Evolutionary conservation across 129 eudicot genomes (phyloP).

Genomic region (Saposhnikovia divaricata): DNA sequence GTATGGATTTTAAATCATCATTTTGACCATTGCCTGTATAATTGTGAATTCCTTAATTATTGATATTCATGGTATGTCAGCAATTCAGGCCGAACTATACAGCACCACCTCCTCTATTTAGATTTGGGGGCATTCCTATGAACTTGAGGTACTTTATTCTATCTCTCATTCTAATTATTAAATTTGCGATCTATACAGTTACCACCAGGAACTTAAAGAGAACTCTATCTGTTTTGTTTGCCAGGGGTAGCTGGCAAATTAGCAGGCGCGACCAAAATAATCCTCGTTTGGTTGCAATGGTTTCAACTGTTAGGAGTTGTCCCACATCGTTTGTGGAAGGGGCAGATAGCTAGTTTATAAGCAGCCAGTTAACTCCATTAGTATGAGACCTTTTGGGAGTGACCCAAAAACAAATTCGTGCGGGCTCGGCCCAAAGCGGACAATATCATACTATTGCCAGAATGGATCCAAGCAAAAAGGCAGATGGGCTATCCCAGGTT

Average conservation of each 20-base stretch:
- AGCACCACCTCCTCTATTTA: slow-evolving; percentile 74
- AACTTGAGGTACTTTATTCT: slow-evolving; percentile 53
- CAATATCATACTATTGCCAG: no score
- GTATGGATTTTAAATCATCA: slow-evolving; percentile 24
- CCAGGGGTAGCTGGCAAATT: slow-evolving; percentile 87
- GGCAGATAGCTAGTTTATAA: no score
- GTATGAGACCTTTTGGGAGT: no score
- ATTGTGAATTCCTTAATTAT: neutral
- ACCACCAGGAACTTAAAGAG: neutral
- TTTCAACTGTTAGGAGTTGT: slow-evolving; percentile 17
- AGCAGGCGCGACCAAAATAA: slow-evolving; percentile 51
- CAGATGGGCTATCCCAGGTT: no score
- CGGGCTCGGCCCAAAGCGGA: no score
- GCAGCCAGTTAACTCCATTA: no score
- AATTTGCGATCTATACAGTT: neutral
- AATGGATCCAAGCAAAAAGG: no score
- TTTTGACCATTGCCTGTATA: neutral
- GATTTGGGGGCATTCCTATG: slow-evolving; percentile 58
- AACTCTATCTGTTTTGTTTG: slow-evolving; percentile 2
- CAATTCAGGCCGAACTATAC: slow-evolving; percentile 81
- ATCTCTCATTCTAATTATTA: neutral
- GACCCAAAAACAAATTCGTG: no score
- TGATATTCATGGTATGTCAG: slow-evolving; percentile 27
- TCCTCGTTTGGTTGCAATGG: slow-evolving; percentile 48
- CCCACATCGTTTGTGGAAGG: no score